Evolutionary conservation across 345 rosid species (phyloP), one percentile per base, ranked within the genome.

Genomic region (Salix brachista): DNA sequence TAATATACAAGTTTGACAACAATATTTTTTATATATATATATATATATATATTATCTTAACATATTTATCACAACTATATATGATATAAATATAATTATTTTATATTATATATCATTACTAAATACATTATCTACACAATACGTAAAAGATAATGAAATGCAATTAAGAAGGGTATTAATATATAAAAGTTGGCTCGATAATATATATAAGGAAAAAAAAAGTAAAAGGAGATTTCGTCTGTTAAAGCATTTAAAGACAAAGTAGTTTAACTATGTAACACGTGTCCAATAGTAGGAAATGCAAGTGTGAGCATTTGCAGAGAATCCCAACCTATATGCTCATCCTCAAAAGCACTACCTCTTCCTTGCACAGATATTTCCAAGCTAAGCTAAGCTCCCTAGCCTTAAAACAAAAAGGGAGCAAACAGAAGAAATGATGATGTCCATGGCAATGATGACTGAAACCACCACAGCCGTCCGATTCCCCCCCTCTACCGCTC

Each of bases 381-480:
- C 28, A 1, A 58, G 64, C 64, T 23, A 58, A 58, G 14, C 64
- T 58, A 10, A 23, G 64, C 64, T 58, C 64, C 64, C 64, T 58
- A 10, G 9, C 28, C 64, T 58, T 23, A 1, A 58, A 56, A n/a
- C 5, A 11, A 58, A 11, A 58, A 56, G 64, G 1, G 14, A 32
- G 30, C 30, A n/a, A 70, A 17, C 5, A 21, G 34, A 60, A 60
- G 32, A 48, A 46, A 41, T 65, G 73, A 4, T 58, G 28, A 58
- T 58, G 64, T 26, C 28, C 64, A 69, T 71, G 73, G 75, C 42
- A 85, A 58, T 78, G 90, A 91, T 87, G 90, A 88, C 82, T 69
- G 92, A 91, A 72, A 83, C 92, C 70, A 84, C 90, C 75, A 75
- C 89, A 86, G 92, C 92, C 79, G 84, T 85, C 19, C 94, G 97